Conservation (phyloP, 2,329 filamentous ascomycete species). For the Apiospora aurea region DNA sequence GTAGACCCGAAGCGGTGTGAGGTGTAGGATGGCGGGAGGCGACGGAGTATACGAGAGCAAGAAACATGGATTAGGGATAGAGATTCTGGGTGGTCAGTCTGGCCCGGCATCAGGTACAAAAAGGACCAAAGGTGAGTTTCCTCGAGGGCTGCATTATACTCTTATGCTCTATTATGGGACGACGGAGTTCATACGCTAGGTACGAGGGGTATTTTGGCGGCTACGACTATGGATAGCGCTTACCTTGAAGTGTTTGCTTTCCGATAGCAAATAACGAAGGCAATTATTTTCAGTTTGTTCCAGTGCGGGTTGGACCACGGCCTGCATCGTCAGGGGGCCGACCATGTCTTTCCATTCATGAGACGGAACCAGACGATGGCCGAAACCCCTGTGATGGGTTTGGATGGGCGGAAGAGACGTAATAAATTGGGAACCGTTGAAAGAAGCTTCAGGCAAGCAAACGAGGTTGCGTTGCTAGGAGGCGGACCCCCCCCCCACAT, state of each 20-base stretch:
- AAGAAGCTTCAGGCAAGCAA: slow-evolving; percentile 18
- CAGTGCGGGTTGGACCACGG: not conserved
- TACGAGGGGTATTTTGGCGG: not conserved
- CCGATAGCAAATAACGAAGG: slow-evolving; percentile 7
- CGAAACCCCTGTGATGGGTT: not conserved
- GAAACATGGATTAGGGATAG: slow-evolving; percentile 1
- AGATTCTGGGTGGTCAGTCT: slow-evolving; percentile 10
- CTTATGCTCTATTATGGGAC: slow-evolving; percentile 16
- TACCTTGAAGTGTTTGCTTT: slow-evolving; percentile 1
- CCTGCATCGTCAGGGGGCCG: not conserved
- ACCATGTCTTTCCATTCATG: not conserved
- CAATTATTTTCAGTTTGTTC: not conserved
- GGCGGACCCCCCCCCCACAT: not conserved
- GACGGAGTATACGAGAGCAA: slow-evolving; percentile 10
- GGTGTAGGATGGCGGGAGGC: not conserved
- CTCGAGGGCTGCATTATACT: slow-evolving; percentile 3
- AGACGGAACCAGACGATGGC: not conserved
- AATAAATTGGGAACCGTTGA: slow-evolving; percentile 13
- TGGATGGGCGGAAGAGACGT: not conserved
- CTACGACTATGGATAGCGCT: slow-evolving; percentile 18
- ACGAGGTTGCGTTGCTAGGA: slow-evolving; percentile 1
- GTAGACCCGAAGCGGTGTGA: not conserved
- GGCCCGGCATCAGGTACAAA: slow-evolving; percentile 4
- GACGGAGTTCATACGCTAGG: slow-evolving; percentile 6
- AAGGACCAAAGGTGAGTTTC: slow-evolving; percentile 13